Percentiles rank a stretch among this genome's conserved stretches.
phyloP scores from a whole-genome alignment of 2,329 filamentous ascomycete genomes.

The Fonsecaea pugnacius region DNA sequence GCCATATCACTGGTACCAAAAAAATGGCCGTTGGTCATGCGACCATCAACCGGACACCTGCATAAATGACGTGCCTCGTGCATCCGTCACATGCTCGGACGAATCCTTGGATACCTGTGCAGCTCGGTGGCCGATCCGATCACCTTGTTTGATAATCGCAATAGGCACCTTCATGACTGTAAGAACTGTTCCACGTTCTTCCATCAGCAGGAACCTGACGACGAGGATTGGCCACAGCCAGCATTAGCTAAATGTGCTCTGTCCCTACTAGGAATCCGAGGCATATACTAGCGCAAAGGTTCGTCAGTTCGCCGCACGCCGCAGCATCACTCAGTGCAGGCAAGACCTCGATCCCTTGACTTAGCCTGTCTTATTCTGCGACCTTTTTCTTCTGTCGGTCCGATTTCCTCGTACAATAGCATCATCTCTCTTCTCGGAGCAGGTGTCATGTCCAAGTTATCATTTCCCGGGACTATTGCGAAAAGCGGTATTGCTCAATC shows the following conservation, averaged over 20 bases:
- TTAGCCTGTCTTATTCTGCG: neutral
- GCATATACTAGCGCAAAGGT: neutral
- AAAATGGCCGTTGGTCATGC: constrained; percentile 27
- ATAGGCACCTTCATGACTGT: neutral
- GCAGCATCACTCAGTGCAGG: neutral
- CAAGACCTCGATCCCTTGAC: neutral
- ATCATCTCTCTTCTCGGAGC: neutral
- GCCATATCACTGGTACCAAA: neutral
- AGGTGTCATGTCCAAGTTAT: neutral
- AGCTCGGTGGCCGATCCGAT: neutral
- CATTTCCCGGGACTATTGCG: neutral
- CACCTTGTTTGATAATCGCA: neutral
- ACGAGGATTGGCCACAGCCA: neutral
- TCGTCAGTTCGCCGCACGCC: neutral
- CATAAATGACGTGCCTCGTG: constrained; percentile 29
- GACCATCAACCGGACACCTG: constrained; percentile 27
- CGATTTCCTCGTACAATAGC: neutral
- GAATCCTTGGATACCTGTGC: neutral
- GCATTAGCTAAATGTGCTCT: neutral
- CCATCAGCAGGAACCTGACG: constrained; percentile 4
- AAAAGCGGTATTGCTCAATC: neutral
- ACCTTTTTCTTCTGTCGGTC: neutral
- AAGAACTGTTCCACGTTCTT: neutral
- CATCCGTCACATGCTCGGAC: constrained; percentile 19
- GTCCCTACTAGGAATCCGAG: neutral